phyloP scores from a whole-genome alignment of 139 green algal genomes.

The Tetradesmus obliquus region DNA sequence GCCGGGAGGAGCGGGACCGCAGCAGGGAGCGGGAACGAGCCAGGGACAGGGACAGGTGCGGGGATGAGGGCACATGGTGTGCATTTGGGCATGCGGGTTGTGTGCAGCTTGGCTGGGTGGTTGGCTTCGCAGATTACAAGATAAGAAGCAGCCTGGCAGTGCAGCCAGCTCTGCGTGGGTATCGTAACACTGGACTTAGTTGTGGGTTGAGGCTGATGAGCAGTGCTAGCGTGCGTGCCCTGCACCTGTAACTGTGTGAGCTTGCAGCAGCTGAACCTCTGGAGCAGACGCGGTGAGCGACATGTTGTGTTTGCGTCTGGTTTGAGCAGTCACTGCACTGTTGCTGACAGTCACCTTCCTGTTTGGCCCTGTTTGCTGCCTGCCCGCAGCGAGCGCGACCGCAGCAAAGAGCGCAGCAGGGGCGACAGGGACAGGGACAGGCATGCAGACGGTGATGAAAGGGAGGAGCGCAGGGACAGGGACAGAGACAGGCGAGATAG shows the following conservation, averaged over 20 bases:
- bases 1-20: constrained; percentile 9
- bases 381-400: not conserved
- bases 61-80: no score
- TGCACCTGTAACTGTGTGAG: no score
- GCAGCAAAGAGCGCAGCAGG: constrained; percentile 11
- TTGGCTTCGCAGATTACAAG: not conserved
- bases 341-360: not conserved
- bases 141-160: no score
- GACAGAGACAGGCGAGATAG: not conserved
- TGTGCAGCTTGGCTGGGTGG: not conserved
- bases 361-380: not conserved
- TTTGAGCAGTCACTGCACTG: not conserved
- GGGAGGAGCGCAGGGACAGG: not conserved
- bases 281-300: no score
- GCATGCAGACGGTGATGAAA: not conserved
- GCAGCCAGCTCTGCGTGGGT: no score
- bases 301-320: no score
- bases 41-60: not conserved
- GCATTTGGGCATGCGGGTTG: not conserved
- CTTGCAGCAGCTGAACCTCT: no score
- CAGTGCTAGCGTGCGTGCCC: no score
- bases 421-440: not conserved
- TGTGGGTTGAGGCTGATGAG: no score
- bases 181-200: no score
- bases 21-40: not conserved